Base-by-base conservation (phyloP, 768 basidiomycete species). In the Epithele typhae region DNA sequence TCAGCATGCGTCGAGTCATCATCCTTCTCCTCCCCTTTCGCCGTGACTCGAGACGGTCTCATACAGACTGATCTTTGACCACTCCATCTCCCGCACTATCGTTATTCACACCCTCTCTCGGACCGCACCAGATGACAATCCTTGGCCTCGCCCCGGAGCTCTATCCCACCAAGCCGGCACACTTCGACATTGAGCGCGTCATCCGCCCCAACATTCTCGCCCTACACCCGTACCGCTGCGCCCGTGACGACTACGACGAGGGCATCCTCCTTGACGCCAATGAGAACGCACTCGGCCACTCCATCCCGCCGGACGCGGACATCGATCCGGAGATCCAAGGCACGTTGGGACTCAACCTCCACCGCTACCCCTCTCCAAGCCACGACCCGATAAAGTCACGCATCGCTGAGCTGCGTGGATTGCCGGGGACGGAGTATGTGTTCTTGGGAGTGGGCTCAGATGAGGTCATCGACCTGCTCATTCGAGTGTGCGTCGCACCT, bases 371-470 rank as follows among this genome's bases (percentile, higher is more conserved):
- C 1, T 90, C 92, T 51, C 96, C 96, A 0, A 84, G 88, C 4
- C 86, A 96, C 63, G 76, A 81, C 40, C 64, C 71, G 24, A 83
- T 99, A 58, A 96, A 96, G 63, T 49, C 68, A 4, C 78, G 81
- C 19, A 81, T 97, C 48, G 89, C 87, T 11, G 61, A 70, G 4
- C 70, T 97, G 30, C 80, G 96, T 14, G 74, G 74, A 5, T 68
- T 97, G 0, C 79, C 87, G 2, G 71, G 71, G 0, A 48, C 65
- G 39, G 68, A 69, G 40, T 61, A 89, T 58, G 79, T 97, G 33
- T 97, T 97, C 62, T 78, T 99, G 3, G 96, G 96, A 3, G 96
- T 98, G 0, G 96, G 96, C 2, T 92, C 89, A 0, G 96, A 99
- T 66, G 96, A 99, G 59, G 84, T 93, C 34, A 93, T 98, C 55